Percentiles rank a stretch among this genome's conserved stretches.
These are phyloP conservation scores for Leccinum insigne DNA, from an alignment of 1,284 basidiomycete genomes.

Conservation along the genomic window DNA sequence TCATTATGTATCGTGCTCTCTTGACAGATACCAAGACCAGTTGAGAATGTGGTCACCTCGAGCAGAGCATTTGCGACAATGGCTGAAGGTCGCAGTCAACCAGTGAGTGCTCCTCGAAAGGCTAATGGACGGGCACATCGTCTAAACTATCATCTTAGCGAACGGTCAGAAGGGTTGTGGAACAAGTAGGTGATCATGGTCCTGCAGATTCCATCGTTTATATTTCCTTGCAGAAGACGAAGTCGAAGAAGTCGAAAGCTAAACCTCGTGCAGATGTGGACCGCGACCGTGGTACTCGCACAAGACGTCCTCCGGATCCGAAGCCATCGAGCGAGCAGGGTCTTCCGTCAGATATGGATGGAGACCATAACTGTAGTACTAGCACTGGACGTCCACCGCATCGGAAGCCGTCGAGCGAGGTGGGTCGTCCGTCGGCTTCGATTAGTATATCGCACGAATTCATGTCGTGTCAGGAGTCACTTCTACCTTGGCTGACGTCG, in stretches of 20 bases:
- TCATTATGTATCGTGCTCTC: too few relatives aligned
- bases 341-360: too few relatives aligned
- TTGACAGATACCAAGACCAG: too few relatives aligned
- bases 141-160: too few relatives aligned
- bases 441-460: background rate
- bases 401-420: too few relatives aligned
- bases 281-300: background rate
- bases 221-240: background rate
- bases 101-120: too few relatives aligned
- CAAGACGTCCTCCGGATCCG: too few relatives aligned
- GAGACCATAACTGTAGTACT: too few relatives aligned
- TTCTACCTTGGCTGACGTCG: slow-evolving; percentile 90
- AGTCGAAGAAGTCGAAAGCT: background rate
- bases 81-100: background rate
- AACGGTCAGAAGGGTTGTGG: background rate
- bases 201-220: background rate
- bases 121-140: too few relatives aligned
- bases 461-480: slow-evolving; percentile 52
- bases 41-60: background rate
- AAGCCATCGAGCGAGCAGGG: too few relatives aligned
- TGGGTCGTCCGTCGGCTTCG: background rate
- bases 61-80: background rate
- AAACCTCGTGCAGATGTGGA: background rate
- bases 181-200: background rate
- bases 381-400: too few relatives aligned